phyloP scores from a whole-genome alignment of 2,329 filamentous ascomycete species.

The Chlorencoelia australis region DNA sequence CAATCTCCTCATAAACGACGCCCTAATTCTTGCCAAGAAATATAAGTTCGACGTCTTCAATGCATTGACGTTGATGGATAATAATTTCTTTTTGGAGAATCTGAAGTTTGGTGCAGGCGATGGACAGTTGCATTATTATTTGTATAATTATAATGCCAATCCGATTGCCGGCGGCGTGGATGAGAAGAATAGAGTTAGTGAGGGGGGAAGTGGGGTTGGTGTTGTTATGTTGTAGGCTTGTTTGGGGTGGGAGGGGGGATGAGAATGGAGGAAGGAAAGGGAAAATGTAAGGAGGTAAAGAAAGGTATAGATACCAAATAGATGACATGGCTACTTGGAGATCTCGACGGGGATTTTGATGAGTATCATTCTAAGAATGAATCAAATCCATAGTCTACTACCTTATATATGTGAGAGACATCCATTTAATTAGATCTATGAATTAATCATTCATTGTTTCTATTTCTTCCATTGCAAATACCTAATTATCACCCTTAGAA shows the following conservation, averaged over 20 bases:
- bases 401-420: no score
- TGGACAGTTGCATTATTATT: conserved; percentile 90
- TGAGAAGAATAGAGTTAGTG: conserved; percentile 65
- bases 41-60: conserved; percentile 92
- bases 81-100: conserved; percentile 82
- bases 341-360: no score
- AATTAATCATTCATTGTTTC: no score
- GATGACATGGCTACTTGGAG: no score
- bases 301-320: no score
- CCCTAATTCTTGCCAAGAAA: conserved; percentile 77
- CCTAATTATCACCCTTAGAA: no score
- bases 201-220: conserved; percentile 75
- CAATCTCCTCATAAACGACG: conserved; percentile 72
- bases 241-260: background rate
- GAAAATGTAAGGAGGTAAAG: no score
- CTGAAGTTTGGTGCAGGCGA: conserved; percentile 94
- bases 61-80: conserved; percentile 86
- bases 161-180: conserved; percentile 82
- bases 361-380: no score
- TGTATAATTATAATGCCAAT: conserved; percentile 91
- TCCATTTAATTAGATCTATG: no score
- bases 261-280: background rate
- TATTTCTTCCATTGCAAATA: no score
- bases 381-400: no score
- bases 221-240: conserved; percentile 62